A percentile compares a stretch with the other conserved stretches of the same genome.
Evolutionary conservation across 2,329 filamentous ascomycete genomes (phyloP).

Genomic region (Myriosclerotinia duriaeana): DNA sequence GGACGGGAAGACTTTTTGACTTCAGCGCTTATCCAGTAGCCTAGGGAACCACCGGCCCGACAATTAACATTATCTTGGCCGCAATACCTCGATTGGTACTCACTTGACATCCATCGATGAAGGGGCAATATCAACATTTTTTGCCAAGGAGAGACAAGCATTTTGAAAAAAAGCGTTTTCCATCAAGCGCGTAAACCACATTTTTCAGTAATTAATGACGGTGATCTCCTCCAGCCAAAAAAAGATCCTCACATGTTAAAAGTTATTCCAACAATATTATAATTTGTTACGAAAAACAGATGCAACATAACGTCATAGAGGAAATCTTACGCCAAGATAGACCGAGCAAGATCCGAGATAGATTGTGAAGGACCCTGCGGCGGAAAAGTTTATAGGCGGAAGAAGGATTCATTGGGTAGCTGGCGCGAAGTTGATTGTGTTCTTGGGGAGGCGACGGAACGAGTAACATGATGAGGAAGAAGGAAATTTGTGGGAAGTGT

Average conservation of each 20-base stretch:
- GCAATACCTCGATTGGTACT: background rate
- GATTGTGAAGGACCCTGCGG: constrained; percentile 19
- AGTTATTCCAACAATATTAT: background rate
- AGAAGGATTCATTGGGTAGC: constrained; percentile 13
- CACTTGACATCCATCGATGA: background rate
- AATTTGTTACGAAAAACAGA: constrained; percentile 1
- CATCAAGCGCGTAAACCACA: constrained; percentile 4
- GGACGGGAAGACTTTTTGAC: background rate
- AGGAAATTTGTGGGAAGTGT: background rate
- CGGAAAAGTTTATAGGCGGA: constrained; percentile 22
- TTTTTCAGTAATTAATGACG: constrained; percentile 6
- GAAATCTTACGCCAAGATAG: constrained; percentile 7
- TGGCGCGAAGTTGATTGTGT: constrained; percentile 9
- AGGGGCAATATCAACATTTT: constrained; percentile 6
- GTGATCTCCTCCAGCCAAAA: constrained; percentile 3
- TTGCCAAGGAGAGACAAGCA: background rate
- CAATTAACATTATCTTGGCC: background rate
- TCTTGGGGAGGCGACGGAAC: background rate
- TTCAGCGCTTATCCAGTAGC: background rate
- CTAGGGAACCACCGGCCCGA: constrained; percentile 12
- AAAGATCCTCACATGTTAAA: constrained; percentile 9
- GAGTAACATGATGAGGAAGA: background rate
- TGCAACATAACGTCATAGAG: constrained; percentile 19
- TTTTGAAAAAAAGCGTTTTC: constrained; percentile 4
- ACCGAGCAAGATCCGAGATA: constrained; percentile 22